Evolutionary conservation across 2,329 filamentous ascomycete genomes (phyloP), one percentile per base, ranked within the genome.

Genomic region (Leptographium lundbergii): DNA sequence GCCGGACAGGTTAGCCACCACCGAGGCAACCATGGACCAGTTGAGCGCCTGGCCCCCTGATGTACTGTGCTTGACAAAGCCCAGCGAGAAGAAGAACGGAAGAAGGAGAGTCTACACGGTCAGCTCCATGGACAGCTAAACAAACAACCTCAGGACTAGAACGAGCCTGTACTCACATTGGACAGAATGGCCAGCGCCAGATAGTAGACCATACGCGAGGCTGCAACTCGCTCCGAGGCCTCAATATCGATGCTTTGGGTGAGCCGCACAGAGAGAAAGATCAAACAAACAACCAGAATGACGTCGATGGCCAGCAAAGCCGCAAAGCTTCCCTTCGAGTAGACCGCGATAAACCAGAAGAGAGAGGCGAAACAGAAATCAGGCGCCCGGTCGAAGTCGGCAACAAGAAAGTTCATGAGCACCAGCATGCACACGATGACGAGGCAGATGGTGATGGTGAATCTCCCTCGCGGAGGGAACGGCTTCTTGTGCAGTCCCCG

Each of bases 151-250:
- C 1, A 11, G 29, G 7, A 4, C 27, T 34, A 4, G 14, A 14
- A 4, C 25, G 27, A 32, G 14, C 13, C 17, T 6, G 7, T 1
- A 72, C 79, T 71, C 65, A 87, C 84, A 67, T 78, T 81, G 58
- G 77, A 82, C 55, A 80, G 69, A 58, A 82, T 72, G 19, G 77
- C 81, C 57, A 86, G 68, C 1, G 77, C 69, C 62, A 87, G 73
- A 67, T 85, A 88, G 67, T 86, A 88, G 13, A 86, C 81, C 82
- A 88, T 87, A 61, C 82, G 77, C 7, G 85, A 87, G 4, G 85
- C 85, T 39, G 81, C 76, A 60, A 83, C 77, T 54, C 85, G 75
- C 68, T 88, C 82, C 19, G 77, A 74, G 24, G 77, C 73, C 47
- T 84, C 81, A 56, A 87, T 75, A 19, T 75, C 73, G 17, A 75